Base-by-base conservation (phyloP, 371 early-diverging fungal species). In the Mucor plumbeus region DNA sequence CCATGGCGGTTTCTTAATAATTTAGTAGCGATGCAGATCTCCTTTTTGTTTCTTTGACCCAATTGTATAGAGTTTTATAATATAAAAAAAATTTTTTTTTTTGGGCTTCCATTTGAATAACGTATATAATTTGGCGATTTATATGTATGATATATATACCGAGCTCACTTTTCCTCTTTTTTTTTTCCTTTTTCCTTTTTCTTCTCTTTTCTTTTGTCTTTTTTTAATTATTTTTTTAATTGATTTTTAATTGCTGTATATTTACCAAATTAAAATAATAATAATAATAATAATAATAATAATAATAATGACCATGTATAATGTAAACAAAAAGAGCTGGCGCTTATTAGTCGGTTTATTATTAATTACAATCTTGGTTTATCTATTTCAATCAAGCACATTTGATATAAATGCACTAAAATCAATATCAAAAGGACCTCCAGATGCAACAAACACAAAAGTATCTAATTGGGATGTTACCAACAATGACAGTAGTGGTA, bases 1-100 rank as follows among this genome's bases (percentile, higher is more conserved):
- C 68, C 9, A 63, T 60, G 34, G 77, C 74, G 33, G 60, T 60
- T 58, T 19, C 10, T 58, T 19, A 58, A 58, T 35, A n/a, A 35
- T 55, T 14, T 55, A 15, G 55, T 15, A 35, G 55, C 34, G 35
- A 7, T 50, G 50, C 8, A 50, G 50, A 50, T 50, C 44, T n/a
- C 44, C 44, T 26, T 26, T 26, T 26, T 26, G 26, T 26, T 26
- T 26, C 26, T 26, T 26, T 26, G 26, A 26, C 26, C 26, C 26
- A 44, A 44, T 17, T n/a, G 44, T 44, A 7, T 44, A 44, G 15
- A 44, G 40, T 40, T 40, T 40, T 40, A 40, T 40, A 43, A 43
- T 43, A 26, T 26, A 26, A 26, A 26, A 26, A 26, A 26, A n/a
- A n/a, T n/a, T n/a, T n/a, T n/a, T n/a, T n/a, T n/a, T n/a, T 26